A percentile compares a stretch with the other conserved stretches of the same genome.
These are phyloP conservation scores for Prunus salicina DNA, from an alignment of 306 rosid genomes.

Conservation along the genomic window DNA sequence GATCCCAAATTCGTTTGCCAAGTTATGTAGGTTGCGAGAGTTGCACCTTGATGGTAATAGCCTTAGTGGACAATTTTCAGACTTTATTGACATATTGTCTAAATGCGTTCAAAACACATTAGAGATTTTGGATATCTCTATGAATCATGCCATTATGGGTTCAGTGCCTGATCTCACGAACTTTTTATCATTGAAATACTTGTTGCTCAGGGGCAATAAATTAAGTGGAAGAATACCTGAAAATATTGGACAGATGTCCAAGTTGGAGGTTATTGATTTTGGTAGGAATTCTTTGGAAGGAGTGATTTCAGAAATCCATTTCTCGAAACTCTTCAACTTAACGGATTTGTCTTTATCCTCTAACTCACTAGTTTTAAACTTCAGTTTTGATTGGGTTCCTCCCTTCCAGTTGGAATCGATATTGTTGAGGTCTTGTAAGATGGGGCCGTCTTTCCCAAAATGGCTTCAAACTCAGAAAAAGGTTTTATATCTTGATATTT, in stretches of 20 bases:
- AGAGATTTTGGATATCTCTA: fast-evolving
- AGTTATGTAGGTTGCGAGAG: not conserved
- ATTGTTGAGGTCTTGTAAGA: not conserved
- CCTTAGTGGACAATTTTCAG: not conserved
- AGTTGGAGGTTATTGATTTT: fast-evolving
- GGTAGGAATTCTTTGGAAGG: not conserved
- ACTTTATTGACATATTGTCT: not conserved
- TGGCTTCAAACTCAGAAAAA: not conserved
- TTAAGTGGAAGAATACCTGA: not conserved
- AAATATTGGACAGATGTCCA: not conserved
- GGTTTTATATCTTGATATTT: not conserved
- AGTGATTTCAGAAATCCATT: not conserved
- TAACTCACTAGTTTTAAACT: not conserved
- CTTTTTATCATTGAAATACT: not conserved
- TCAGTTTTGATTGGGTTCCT: not conserved
- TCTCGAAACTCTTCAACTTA: not conserved
- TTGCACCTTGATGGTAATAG: fast-evolving
- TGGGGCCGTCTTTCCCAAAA: not conserved
- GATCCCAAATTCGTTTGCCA: not conserved
- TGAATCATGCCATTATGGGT: not conserved
- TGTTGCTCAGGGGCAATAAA: fast-evolving
- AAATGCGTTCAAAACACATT: not conserved
- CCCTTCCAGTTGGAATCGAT: not conserved
- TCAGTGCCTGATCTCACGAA: not conserved
- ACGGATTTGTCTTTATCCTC: fast-evolving